Conservation (phyloP, 1,284 basidiomycete genomes). For the Fomitopsis pinicola region DNA sequence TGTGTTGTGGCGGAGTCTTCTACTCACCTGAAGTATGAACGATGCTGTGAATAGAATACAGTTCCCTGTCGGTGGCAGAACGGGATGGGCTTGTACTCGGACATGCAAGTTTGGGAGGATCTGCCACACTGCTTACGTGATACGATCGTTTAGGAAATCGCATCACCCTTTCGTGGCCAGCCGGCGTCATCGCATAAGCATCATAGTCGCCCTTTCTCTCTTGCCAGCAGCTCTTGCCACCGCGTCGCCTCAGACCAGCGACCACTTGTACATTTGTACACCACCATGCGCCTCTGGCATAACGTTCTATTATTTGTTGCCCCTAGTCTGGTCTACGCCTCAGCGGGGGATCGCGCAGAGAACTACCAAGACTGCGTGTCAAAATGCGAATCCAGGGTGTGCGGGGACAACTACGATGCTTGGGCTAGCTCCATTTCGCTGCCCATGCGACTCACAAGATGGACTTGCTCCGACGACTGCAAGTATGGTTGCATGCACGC, state of each 20-base stretch:
- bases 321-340: constrained; percentile 13
- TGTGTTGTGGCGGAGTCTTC: too few relatives aligned
- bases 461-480: constrained; percentile 87
- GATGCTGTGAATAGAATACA: not conserved
- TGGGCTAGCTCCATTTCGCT: constrained; percentile 32
- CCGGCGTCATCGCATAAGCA: too few relatives aligned
- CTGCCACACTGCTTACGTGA: constrained; percentile 20
- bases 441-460: constrained; percentile 52
- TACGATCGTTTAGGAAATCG: not conserved
- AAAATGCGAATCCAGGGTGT: constrained; percentile 19
- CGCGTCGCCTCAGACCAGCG: not conserved
- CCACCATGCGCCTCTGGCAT: not conserved
- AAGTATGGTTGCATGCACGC: constrained; percentile 86
- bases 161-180: not conserved
- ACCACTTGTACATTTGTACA: too few relatives aligned
- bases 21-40: not conserved
- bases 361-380: constrained; percentile 25
- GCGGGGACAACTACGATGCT: constrained; percentile 4
- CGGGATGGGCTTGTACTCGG: not conserved
- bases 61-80: not conserved
- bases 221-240: not conserved
- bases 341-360: constrained; percentile 29
- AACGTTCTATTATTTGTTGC: constrained; percentile 2
- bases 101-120: constrained; percentile 4
- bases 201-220: not conserved